Evolutionary conservation across 352 stramenopile genomes (phyloP).

Genomic region (Labyrinthula sp.): DNA sequence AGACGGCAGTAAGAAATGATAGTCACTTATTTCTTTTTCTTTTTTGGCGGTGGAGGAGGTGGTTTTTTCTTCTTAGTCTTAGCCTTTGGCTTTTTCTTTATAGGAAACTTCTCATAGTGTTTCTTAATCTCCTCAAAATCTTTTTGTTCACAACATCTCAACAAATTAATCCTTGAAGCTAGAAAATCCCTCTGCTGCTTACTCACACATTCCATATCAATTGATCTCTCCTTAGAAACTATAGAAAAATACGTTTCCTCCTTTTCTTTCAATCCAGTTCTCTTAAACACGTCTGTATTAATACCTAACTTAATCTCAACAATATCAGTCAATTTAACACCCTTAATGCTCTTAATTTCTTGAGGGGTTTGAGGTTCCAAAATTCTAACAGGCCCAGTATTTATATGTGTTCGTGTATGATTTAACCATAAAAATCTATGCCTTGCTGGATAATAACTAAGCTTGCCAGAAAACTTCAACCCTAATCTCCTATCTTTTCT

Average conservation of each 20-base stretch:
- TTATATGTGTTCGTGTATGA: no score
- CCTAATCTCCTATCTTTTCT: no score
- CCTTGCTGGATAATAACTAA: no score
- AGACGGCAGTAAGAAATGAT: no score
- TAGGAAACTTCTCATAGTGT: constrained; percentile 11
- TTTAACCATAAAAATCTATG: no score
- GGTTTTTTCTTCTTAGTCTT: constrained; percentile 7
- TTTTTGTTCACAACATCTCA: constrained; percentile 18
- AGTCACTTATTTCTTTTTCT: no score
- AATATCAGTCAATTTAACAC: constrained; percentile 5
- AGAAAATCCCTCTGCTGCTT: constrained; percentile 21
- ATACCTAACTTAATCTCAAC: constrained; percentile 17
- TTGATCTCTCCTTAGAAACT: constrained; percentile 3
- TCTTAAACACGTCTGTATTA: constrained; percentile 9
- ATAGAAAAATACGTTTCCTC: constrained; percentile 21
- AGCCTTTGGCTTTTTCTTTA: constrained; percentile 24
- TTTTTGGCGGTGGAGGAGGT: constrained; percentile 1
- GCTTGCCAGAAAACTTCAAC: no score
- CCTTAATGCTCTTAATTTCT: constrained; percentile 25
- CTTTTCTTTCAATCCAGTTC: background rate
- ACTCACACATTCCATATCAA: constrained; percentile 15
- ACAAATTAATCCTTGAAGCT: constrained; percentile 10
- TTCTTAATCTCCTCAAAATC: no score
- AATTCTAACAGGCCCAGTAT: no score
- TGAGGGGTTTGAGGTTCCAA: constrained; percentile 6